phyloP scores from a whole-genome alignment of 2,329 filamentous ascomycete species.

The Botrytis medusae region DNA sequence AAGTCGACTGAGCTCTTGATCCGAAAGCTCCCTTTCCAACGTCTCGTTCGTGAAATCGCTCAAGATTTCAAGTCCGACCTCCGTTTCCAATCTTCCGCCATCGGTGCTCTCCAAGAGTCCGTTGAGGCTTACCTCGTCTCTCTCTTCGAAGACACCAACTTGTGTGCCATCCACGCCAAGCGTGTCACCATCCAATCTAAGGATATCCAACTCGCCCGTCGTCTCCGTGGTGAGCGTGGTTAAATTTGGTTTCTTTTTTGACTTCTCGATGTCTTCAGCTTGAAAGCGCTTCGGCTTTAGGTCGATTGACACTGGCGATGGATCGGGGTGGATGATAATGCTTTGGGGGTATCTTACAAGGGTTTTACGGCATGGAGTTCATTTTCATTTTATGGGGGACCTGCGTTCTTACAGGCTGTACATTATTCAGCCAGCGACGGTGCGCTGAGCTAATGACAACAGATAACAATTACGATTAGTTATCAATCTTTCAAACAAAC shows the following conservation, averaged over 20 bases:
- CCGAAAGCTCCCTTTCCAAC: constrained; percentile 96
- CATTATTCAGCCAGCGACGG: constrained; percentile 37
- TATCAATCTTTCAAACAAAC: constrained; percentile 25
- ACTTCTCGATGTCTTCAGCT: constrained; percentile 24
- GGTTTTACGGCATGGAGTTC: constrained; percentile 36
- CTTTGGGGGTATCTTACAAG: constrained; percentile 32
- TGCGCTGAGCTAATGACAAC: constrained; percentile 34
- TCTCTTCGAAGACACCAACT: constrained; percentile 96
- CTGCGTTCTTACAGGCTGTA: constrained; percentile 32
- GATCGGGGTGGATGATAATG: constrained; percentile 34
- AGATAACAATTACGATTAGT: constrained; percentile 28
- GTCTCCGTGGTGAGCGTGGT: constrained; percentile 91
- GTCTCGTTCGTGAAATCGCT: constrained; percentile 94
- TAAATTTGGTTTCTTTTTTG: constrained; percentile 47
- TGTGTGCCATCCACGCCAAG: constrained; percentile 99
- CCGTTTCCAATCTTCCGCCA: constrained; percentile 97
- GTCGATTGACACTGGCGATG: constrained; percentile 16
- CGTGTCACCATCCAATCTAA: constrained; percentile 85
- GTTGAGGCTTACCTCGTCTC: constrained; percentile 98
- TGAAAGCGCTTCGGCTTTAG: constrained; percentile 25
- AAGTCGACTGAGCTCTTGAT: constrained; percentile 95
- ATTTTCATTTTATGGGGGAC: constrained; percentile 25
- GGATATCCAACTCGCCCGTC: constrained; percentile 94
- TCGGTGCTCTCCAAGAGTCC: constrained; percentile 95
- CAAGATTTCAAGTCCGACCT: constrained; percentile 95